Percentiles rank a stretch among this genome's conserved stretches.
Conservation (phyloP, 257 asterid genomes). For the Thymus quinquecostatus region DNA sequence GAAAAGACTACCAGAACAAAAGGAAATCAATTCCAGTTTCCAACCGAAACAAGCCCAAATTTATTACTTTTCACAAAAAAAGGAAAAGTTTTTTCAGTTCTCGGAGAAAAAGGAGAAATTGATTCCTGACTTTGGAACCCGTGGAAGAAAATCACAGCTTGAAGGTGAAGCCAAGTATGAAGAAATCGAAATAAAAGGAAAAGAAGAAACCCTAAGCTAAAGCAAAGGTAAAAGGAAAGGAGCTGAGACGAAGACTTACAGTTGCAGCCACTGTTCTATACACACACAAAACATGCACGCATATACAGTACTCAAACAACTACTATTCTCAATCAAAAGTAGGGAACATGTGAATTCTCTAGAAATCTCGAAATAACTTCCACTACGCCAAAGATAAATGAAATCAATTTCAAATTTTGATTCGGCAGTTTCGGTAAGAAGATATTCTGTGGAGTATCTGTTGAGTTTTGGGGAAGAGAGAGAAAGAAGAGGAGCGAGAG, state of each 20-base stretch:
- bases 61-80: neutral
- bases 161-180: constrained; percentile 38
- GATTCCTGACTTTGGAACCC: constrained; percentile 31
- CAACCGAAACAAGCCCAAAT: constrained; percentile 8
- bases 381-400: neutral
- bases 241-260: constrained; percentile 45
- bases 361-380: constrained; percentile 22
- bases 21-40: constrained; percentile 5
- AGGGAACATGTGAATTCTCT: constrained; percentile 10
- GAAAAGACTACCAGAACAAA: constrained; percentile 12
- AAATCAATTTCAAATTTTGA: constrained; percentile 25
- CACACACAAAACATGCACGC: constrained; percentile 40
- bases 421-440: constrained; percentile 41
- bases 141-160: constrained; percentile 35
- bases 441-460: constrained; percentile 42
- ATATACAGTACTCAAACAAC: constrained; percentile 24
- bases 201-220: constrained; percentile 47
- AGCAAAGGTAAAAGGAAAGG: constrained; percentile 43
- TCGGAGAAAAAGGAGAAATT: neutral
- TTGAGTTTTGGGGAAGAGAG: constrained; percentile 30
- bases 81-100: constrained; percentile 23
- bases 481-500: neutral
- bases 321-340: neutral
- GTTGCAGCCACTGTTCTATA: constrained; percentile 50
- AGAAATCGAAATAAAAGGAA: constrained; percentile 25